Evolutionary conservation across 2,329 filamentous ascomycete species (phyloP), one percentile per base, ranked within the genome.

Genomic region (Aspergillus felis): DNA sequence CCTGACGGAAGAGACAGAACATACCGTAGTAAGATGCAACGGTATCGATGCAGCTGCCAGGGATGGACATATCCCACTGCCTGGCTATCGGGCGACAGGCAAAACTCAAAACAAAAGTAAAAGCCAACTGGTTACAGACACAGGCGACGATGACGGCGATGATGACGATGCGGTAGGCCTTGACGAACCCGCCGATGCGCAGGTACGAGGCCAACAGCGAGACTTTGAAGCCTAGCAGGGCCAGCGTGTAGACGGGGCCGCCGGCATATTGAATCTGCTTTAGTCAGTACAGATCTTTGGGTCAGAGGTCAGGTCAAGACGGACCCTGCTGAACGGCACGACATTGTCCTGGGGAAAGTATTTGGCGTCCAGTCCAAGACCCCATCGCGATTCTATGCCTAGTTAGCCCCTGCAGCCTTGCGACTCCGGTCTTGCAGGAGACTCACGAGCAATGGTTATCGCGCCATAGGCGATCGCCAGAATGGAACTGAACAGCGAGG

Each of bases 191-290:
- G 14, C 66, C 72, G 48, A 82, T 78, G 1, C 79, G 76, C 0
- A 80, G 61, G 27, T 81, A 82, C 0, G 77, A 78, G 1, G 78
- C 64, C 3, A 82, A 64, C 1, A 81, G 65, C 41, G 78, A 78
- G 22, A 80, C 68, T 55, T 81, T 81, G 65, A 82, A 82, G 1
- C 74, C 76, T 3, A 79, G 70, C 25, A 81, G 53, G 24, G 63
- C 64, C 27, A 71, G 58, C 2, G 57, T 62, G 53, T 71, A 71
- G 2, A 67, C 25, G 2, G 68, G 68, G 3, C 68, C 68, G 20
- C 67, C 66, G 10, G 54, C 57, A 29, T 71, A 71, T 66, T 70
- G 68, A 3, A 70, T 57, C 66, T 70, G 50, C 17, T 28, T 9
- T 7, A 14, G 35, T 47, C 41, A 20, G 5, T 8, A n/a, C 50